phyloP scores from a whole-genome alignment of 2,329 filamentous ascomycete genomes.

The Leptographium wingfieldii region DNA sequence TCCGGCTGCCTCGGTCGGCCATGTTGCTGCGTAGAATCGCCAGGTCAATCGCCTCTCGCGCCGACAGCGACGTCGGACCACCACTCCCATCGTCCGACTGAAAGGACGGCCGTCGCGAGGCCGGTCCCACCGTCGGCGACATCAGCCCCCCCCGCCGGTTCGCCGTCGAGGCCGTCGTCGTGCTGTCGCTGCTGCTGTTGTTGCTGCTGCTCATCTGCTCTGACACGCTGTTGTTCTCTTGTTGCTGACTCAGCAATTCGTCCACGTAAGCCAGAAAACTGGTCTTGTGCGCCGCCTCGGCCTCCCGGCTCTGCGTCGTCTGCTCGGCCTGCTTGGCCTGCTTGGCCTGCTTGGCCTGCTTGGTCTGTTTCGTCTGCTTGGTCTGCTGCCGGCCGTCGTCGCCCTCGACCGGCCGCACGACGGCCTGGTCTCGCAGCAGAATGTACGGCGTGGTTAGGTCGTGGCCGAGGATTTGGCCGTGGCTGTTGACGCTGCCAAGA shows the following conservation, averaged over 20 bases:
- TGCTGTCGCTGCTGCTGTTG: too few relatives aligned
- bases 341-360: background rate
- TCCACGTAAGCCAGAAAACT: slow-evolving; percentile 63
- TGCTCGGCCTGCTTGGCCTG: too few relatives aligned
- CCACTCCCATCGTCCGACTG: background rate
- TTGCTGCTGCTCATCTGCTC: too few relatives aligned
- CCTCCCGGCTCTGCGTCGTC: background rate
- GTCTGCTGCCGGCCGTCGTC: background rate
- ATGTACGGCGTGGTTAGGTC: slow-evolving; percentile 93
- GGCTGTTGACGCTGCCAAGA: slow-evolving; percentile 78
- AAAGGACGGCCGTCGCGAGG: background rate
- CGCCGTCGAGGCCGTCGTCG: background rate
- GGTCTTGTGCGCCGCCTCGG: slow-evolving; percentile 37
- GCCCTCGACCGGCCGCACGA: slow-evolving; percentile 30
- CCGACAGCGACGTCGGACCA: slow-evolving; percentile 35
- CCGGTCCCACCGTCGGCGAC: background rate
- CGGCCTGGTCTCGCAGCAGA: slow-evolving; percentile 70
- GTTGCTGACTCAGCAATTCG: slow-evolving; percentile 45
- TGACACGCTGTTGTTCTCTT: background rate
- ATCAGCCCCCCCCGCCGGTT: slow-evolving; percentile 1
- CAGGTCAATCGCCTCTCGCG: slow-evolving; percentile 79
- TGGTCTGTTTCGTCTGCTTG: background rate
- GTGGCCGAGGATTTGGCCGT: slow-evolving; percentile 81
- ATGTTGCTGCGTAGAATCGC: slow-evolving; percentile 77
- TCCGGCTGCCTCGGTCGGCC: slow-evolving; percentile 19